Evolutionary conservation across 2,329 filamentous ascomycete genomes (phyloP).

Genomic region (Aspergillus sp.): DNA sequence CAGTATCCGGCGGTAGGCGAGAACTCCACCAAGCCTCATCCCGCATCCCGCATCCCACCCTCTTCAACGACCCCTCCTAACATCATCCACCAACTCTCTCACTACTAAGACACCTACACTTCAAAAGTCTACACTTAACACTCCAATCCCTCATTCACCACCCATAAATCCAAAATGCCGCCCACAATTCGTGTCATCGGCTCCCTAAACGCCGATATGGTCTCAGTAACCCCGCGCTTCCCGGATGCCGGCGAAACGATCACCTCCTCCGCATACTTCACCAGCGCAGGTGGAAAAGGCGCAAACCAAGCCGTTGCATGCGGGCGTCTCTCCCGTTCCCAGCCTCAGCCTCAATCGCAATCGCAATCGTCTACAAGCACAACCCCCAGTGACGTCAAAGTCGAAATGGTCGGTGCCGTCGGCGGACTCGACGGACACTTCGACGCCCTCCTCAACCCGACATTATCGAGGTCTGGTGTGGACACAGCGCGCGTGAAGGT

Average conservation of each 20-base stretch:
- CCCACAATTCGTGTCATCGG: constrained; percentile 76
- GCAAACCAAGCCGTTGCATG: constrained; percentile 93
- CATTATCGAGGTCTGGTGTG: constrained; percentile 62
- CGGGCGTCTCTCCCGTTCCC: constrained; percentile 71
- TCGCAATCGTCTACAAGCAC: constrained; percentile 7
- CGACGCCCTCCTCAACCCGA: constrained; percentile 58
- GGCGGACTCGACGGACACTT: constrained; percentile 63
- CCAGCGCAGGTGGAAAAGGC: constrained; percentile 87
- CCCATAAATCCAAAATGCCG: constrained; percentile 28
- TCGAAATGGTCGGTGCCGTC: constrained; percentile 74
- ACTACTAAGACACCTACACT: background rate
- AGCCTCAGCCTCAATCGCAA: constrained; percentile 19
- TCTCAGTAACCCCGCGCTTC: constrained; percentile 81
- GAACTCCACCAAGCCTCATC: background rate
- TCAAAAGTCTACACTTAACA: background rate
- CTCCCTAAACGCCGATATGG: constrained; percentile 92
- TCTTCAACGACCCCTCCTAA: background rate
- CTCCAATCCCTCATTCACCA: background rate
- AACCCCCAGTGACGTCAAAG: constrained; percentile 36
- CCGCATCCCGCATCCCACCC: background rate
- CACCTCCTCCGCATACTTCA: constrained; percentile 73
- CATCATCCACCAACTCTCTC: background rate
- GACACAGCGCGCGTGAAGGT: constrained; percentile 56
- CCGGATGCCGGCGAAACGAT: constrained; percentile 85
- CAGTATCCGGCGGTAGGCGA: background rate